phyloP scores from a whole-genome alignment of 306 rosid species.

The Trifolium repens region DNA sequence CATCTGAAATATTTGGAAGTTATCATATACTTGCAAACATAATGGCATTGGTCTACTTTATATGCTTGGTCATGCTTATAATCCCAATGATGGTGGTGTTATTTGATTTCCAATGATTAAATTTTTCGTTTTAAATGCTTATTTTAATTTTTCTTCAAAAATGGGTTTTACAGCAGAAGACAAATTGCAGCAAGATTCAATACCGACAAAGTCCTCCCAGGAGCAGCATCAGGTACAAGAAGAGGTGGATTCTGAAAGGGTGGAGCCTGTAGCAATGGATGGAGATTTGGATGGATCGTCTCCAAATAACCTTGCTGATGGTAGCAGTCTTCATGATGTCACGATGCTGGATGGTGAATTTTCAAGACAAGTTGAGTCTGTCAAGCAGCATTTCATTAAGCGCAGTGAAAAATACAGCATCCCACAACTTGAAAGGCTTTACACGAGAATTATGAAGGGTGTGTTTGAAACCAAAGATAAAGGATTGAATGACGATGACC shows the following conservation, averaged over 20 bases:
- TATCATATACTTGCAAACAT: constrained; percentile 12
- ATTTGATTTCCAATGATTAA: constrained; percentile 10
- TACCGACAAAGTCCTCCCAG: constrained; percentile 45
- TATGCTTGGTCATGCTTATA: constrained; percentile 31
- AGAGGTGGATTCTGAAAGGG: constrained; percentile 48
- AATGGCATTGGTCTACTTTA: not conserved
- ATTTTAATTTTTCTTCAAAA: constrained; percentile 26
- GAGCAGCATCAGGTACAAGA: constrained; percentile 56
- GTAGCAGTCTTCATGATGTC: constrained; percentile 48
- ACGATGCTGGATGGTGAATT: constrained; percentile 55
- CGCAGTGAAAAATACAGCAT: constrained; percentile 63
- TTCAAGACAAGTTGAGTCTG: constrained; percentile 60
- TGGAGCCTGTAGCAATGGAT: constrained; percentile 47
- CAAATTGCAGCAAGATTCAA: constrained; percentile 58
- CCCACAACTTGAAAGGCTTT: constrained; percentile 90
- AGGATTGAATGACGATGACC: constrained; percentile 46
- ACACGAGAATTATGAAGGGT: constrained; percentile 85
- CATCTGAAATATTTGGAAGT: constrained; percentile 25
- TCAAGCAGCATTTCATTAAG: constrained; percentile 61
- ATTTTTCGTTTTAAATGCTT: constrained; percentile 7
- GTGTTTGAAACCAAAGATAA: constrained; percentile 65
- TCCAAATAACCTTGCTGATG: constrained; percentile 48
- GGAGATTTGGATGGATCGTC: constrained; percentile 48
- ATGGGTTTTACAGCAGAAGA: constrained; percentile 61
- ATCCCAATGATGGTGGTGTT: not conserved